A percentile compares a stretch with the other conserved stretches of the same genome.
These are phyloP conservation scores for Claviceps lovelessii DNA, from an alignment of 2,329 filamentous ascomycete genomes.

Conservation along the genomic window DNA sequence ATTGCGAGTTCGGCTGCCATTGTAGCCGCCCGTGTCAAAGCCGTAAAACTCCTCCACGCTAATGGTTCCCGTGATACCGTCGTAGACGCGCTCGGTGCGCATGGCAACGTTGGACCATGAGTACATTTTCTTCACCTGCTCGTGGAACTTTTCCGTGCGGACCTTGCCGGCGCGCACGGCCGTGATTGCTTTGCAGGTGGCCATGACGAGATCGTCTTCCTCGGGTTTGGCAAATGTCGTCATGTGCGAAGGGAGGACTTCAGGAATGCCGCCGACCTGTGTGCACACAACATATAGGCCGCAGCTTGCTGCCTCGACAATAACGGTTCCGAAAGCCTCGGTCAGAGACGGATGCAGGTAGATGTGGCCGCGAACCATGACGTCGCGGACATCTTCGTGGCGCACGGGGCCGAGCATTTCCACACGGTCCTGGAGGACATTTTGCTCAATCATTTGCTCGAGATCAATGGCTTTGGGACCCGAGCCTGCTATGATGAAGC, in stretches of 20 bases:
- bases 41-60: slow-evolving; percentile 81
- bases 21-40: slow-evolving; percentile 55
- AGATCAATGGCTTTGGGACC: slow-evolving; percentile 95
- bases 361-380: slow-evolving; percentile 94
- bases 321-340: slow-evolving; percentile 93
- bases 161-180: slow-evolving; percentile 75
- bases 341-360: slow-evolving; percentile 92
- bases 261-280: slow-evolving; percentile 88
- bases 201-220: slow-evolving; percentile 83
- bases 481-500: slow-evolving; percentile 91
- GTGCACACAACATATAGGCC: slow-evolving; percentile 95
- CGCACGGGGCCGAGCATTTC: slow-evolving; percentile 83
- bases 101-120: slow-evolving; percentile 93
- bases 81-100: slow-evolving; percentile 87
- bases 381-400: slow-evolving; percentile 91
- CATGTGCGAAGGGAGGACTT: slow-evolving; percentile 92
- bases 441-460: slow-evolving; percentile 94
- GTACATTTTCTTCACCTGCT: slow-evolving; percentile 97
- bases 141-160: slow-evolving; percentile 85
- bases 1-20: slow-evolving; percentile 60
- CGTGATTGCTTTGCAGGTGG: slow-evolving; percentile 78
- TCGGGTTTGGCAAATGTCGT: slow-evolving; percentile 94
- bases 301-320: slow-evolving; percentile 92
- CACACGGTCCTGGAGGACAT: slow-evolving; percentile 84
- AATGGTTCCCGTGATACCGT: slow-evolving; percentile 78